phyloP scores from a whole-genome alignment of 129 eudicot genomes.

The Erigeron canadensis region DNA sequence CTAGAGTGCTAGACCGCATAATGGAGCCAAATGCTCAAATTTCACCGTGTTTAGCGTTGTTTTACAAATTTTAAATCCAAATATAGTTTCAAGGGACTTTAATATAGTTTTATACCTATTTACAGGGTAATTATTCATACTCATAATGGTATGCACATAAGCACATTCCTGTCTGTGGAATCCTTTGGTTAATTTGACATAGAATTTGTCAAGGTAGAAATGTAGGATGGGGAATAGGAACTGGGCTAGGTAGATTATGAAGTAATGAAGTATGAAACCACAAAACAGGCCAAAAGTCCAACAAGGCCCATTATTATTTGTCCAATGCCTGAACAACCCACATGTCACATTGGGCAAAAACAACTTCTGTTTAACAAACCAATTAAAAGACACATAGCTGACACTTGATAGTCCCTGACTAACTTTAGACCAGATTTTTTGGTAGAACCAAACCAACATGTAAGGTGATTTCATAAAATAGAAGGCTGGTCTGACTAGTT shows the following conservation, averaged over 20 bases:
- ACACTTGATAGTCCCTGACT: constrained; percentile 6
- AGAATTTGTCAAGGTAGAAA: background rate
- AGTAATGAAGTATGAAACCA: constrained; percentile 1
- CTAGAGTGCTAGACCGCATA: too few species aligned
- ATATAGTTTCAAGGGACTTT: background rate
- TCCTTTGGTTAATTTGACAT: background rate
- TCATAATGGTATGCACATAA: background rate
- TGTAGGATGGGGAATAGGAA: background rate
- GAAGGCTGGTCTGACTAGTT: background rate
- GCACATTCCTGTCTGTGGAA: background rate
- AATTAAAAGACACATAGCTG: constrained; percentile 1
- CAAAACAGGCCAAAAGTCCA: constrained; percentile 4
- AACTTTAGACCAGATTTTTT: constrained; percentile 6
- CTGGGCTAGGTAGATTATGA: background rate
- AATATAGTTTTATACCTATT: background rate
- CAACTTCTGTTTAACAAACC: background rate
- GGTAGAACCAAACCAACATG: constrained; percentile 8
- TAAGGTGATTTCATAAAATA: background rate
- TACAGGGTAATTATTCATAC: background rate
- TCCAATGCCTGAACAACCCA: constrained; percentile 17
- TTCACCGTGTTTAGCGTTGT: too few species aligned
- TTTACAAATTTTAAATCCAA: background rate
- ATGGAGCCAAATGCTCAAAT: too few species aligned
- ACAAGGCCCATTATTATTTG: constrained; percentile 5
- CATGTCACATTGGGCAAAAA: constrained; percentile 2